Evolutionary conservation across 2,329 filamentous ascomycete genomes (phyloP).

Genomic region (Aureobasidium sp.): DNA sequence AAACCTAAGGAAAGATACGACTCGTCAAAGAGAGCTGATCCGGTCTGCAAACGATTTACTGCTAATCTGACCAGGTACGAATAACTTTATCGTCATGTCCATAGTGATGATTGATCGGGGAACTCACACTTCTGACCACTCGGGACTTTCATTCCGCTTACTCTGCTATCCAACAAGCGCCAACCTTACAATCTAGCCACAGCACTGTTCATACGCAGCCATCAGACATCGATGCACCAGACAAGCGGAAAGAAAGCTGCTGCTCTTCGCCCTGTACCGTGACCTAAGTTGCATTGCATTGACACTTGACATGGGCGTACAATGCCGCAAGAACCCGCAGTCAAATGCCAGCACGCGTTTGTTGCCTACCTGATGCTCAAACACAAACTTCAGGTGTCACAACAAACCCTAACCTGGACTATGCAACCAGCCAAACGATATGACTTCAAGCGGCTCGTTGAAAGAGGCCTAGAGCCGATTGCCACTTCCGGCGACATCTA

Average conservation of each 20-base stretch:
- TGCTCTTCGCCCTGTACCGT: background rate
- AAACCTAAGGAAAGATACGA: too few species aligned
- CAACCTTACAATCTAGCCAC: background rate
- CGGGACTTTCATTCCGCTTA: background rate
- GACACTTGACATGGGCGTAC: slow-evolving; percentile 13
- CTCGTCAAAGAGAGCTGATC: too few species aligned
- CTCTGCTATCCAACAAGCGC: background rate
- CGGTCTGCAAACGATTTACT: too few species aligned
- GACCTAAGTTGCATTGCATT: background rate
- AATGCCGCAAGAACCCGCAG: slow-evolving; percentile 5
- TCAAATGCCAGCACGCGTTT: slow-evolving; percentile 1
- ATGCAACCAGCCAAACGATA: background rate
- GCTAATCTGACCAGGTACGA: too few species aligned
- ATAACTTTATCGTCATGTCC: too few species aligned
- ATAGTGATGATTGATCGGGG: background rate
- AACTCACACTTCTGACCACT: background rate
- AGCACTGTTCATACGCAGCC: background rate
- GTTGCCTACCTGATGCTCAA: background rate
- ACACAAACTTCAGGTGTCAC: background rate
- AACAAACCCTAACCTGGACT: too few species aligned
- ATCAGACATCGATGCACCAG: background rate
- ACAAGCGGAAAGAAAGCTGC: background rate
- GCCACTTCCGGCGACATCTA: background rate
- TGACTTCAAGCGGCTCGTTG: too few species aligned
- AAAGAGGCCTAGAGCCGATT: background rate